Base-by-base conservation (phyloP, 2,329 filamentous ascomycete genomes). In the Verticillium klebahnii region DNA sequence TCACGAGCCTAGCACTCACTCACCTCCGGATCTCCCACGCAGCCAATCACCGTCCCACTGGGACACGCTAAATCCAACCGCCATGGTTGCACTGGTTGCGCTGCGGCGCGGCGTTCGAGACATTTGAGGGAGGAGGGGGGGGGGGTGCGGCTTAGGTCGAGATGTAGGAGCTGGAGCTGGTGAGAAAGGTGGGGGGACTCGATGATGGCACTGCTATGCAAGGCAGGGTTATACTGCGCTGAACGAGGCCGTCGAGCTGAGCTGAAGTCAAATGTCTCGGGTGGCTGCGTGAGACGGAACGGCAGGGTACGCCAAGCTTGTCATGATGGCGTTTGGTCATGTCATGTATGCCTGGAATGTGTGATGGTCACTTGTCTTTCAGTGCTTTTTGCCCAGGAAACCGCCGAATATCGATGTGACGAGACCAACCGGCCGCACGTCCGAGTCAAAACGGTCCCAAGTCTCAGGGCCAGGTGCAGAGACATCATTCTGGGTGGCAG, bases 51-150 rank as follows among this genome's bases (percentile, higher is more conserved):
- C 58, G 29, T 52, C 8, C 29, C 32, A 32, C 29, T 50, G 58
- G 60, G 2, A 60, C n/a, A 62, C 31, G 23, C 58, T 57, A 60
- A 29, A 58, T 2, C 25, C 54, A 52, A 34, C 60, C 54, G 15
- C n/a, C 34, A 12, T 34, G 55, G 55, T 37, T 19, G 32, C 32
- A 39, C 55, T n/a, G 34, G 32, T 37, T 19, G 32, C 32, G 37
- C 55, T n/a, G 19, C 31, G 37, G 55, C 31, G 29, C 32, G 55
- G 19, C 31, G 7, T 19, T 31, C 54, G 25, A 34, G 55, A 32
- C 29, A 36, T 36, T 29, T 56, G 52, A 17, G 5, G 6, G 39
- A 2, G 37, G 40, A n/a, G 6, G 39, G 39, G n/a, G 17, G 39
- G 39, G 39, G 14, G 5, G n/a, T 9, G 15, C 39, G 14, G 39